Evolutionary conservation across 2,329 filamentous ascomycete genomes (phyloP), one percentile per base, ranked within the genome.

Genomic region (Alternaria dauci): DNA sequence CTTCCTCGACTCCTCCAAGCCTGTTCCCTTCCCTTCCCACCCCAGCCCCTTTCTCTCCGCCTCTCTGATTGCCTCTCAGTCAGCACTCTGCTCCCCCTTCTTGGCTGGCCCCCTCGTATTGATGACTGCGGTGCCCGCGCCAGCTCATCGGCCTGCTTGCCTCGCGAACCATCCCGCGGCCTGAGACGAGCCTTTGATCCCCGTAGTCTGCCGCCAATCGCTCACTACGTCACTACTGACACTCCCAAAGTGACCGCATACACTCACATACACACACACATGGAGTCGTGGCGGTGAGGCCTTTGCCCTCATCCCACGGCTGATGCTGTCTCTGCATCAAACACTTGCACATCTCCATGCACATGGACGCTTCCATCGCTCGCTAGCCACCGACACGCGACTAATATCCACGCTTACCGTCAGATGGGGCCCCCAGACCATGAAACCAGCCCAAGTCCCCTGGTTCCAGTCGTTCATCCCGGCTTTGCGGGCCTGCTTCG

Each of bases 161-260:
- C 34, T 41, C 28, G 39, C 39, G 26, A 30, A 34, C 36, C 36
- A 30, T 26, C 9, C 28, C 28, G 41, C 39, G 36, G 23, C 38
- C 28, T 34, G 14, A 14, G 25, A 9, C 23, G 20, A 30, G 23
- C 30, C 16, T 12, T 38, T 12, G 20, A 41, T 16, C 25, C 36
- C 50, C 34, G 25, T 36, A 52, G 26, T 39, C n/a, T 34, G 25
- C 14, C 41, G 30, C 12, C 23, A 20, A 44, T 14, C 16, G 6
- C 32, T 6, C 43, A 34, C 44, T 56, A 52, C 52, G 44, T 59
- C 57, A 59, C 44, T 56, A 32, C 57, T 56, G 52, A 56, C 57
- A 18, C 28, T 18, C 11, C 42, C 11, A 34, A 34, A 36, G 25
- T 23, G 34, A 39, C 28, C 34, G 20, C 9, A 42, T 42, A 25